Conservation (phyloP, 2,329 filamentous ascomycete species). For the Aspergillus nomiae region DNA sequence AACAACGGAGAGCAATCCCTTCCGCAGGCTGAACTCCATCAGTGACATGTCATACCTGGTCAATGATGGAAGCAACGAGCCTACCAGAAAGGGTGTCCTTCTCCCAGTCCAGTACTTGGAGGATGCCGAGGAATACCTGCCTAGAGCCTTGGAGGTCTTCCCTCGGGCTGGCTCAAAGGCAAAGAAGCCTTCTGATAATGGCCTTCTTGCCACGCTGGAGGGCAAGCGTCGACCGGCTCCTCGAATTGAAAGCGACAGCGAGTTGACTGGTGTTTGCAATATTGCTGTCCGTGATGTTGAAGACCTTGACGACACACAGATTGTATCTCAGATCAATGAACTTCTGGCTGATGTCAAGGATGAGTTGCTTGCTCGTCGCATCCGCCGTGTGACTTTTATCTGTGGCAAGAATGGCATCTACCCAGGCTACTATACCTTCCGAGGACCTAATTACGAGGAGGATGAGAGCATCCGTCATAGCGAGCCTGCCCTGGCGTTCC, state of each 20-base stretch:
- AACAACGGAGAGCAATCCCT: conserved; percentile 60
- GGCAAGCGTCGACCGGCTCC: conserved; percentile 67
- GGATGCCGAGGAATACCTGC: conserved; percentile 84
- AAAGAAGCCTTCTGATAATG: conserved; percentile 58
- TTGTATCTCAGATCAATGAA: conserved; percentile 71
- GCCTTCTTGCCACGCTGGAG: conserved; percentile 71
- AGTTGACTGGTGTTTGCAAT: conserved; percentile 90
- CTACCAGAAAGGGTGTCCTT: conserved; percentile 87
- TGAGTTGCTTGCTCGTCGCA: conserved; percentile 76
- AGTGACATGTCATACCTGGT: conserved; percentile 93
- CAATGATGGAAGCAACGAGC: conserved; percentile 69
- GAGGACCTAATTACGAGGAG: conserved; percentile 84
- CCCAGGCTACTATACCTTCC: conserved; percentile 97
- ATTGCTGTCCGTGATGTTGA: conserved; percentile 89
- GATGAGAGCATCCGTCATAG: conserved; percentile 96
- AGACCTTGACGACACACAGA: conserved; percentile 77
- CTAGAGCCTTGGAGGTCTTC: conserved; percentile 82
- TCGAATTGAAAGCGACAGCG: conserved; percentile 65
- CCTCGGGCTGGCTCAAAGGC: conserved; percentile 60
- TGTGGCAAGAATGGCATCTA: conserved; percentile 94
- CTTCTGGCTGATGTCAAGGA: conserved; percentile 80
- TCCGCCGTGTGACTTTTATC: conserved; percentile 93
- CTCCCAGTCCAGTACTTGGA: conserved; percentile 92
- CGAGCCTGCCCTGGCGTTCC: conserved; percentile 95
- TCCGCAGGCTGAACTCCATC: conserved; percentile 89